These are phyloP conservation scores for Sarcomyxa edulis DNA, from an alignment of 768 basidiomycete genomes.

Conservation along the genomic window DNA sequence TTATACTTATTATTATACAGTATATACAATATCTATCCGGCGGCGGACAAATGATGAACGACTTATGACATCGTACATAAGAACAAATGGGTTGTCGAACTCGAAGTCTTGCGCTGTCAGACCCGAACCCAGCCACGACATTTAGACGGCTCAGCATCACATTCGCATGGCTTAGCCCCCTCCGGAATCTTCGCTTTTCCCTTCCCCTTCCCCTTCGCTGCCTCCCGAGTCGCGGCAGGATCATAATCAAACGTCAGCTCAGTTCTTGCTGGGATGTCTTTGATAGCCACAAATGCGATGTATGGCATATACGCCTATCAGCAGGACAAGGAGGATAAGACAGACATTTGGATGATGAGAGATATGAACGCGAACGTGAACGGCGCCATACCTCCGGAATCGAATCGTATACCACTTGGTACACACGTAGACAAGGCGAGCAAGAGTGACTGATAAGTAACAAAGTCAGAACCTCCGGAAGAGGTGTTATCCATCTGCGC, in stretches of 20 bases:
- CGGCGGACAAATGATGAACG: too few relatives aligned
- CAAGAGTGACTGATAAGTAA: slow-evolving; percentile 56
- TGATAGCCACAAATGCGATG: slow-evolving; percentile 50
- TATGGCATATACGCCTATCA: slow-evolving; percentile 56
- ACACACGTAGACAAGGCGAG: slow-evolving; percentile 51
- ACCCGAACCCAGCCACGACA: slow-evolving; percentile 41
- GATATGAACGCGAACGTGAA: slow-evolving; percentile 1
- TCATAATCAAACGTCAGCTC: slow-evolving; percentile 68
- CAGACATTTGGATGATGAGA: too few relatives aligned
- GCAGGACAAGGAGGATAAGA: not conserved
- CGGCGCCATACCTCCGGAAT: slow-evolving; percentile 42
- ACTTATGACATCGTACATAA: too few relatives aligned
- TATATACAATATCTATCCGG: too few relatives aligned
- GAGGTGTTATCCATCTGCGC: too few relatives aligned
- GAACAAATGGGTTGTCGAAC: too few relatives aligned
- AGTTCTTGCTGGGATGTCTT: slow-evolving; percentile 40
- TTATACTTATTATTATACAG: too few relatives aligned
- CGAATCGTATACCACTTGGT: slow-evolving; percentile 58
- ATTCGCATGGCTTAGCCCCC: slow-evolving; percentile 29
- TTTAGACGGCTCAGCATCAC: slow-evolving; percentile 22
- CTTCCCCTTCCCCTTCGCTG: slow-evolving; percentile 19
- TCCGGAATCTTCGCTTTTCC: slow-evolving; percentile 18
- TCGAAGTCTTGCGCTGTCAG: too few relatives aligned
- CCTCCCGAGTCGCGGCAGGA: slow-evolving; percentile 28
- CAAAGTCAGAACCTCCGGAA: not conserved